Conservation (phyloP, 208 protist genomes). For the Phytomonas sp. region DNA sequence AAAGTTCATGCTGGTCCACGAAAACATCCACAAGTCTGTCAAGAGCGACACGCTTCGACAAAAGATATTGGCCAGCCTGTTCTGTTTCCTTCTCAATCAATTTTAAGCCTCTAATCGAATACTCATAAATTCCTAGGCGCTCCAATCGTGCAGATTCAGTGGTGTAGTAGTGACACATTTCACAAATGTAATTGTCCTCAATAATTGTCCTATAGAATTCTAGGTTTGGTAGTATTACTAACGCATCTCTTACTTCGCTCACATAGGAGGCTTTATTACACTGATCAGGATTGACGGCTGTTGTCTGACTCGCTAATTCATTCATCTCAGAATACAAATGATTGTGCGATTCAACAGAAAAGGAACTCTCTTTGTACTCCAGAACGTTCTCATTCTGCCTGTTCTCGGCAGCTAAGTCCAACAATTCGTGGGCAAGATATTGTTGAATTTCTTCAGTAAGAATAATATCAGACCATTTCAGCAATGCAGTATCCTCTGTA, state of each 20-base stretch:
- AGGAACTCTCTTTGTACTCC: not conserved
- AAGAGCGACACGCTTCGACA: not conserved
- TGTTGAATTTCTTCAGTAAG: conserved; percentile 1
- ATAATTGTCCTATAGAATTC: not conserved
- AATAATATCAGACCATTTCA: conserved; percentile 1
- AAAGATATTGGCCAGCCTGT: not conserved
- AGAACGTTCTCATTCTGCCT: not conserved
- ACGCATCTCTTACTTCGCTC: not conserved
- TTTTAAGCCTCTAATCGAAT: not conserved
- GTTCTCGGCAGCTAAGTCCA: not conserved
- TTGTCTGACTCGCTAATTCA: not conserved
- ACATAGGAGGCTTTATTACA: not conserved
- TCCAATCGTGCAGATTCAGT: not conserved
- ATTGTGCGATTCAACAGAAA: not conserved
- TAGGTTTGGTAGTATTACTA: not conserved
- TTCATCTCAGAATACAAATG: not conserved
- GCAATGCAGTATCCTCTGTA: not conserved
- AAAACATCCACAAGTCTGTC: not conserved
- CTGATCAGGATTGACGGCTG: not conserved
- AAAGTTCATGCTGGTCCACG: not conserved
- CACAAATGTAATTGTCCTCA: not conserved
- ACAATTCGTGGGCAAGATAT: not conserved
- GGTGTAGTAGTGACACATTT: not conserved
- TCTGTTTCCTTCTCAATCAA: not conserved
- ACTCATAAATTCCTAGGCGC: not conserved